Evolutionary conservation across 257 asterid species (phyloP).

Genomic region (Primulina eburnea): DNA sequence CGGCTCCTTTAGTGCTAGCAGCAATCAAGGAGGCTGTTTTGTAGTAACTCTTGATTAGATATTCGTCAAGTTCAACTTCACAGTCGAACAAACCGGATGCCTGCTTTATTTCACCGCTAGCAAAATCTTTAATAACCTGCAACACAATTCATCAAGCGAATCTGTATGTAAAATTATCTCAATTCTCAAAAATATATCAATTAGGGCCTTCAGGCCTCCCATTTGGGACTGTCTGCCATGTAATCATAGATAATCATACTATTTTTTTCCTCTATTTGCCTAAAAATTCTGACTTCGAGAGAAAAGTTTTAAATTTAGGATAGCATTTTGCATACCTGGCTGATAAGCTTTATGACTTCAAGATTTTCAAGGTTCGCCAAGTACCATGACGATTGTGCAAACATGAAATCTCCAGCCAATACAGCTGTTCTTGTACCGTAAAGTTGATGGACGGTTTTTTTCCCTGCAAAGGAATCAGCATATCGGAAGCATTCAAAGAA

Average conservation of each 20-base stretch:
- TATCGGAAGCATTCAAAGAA: neutral
- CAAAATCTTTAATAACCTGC: conserved; percentile 96
- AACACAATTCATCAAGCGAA: neutral
- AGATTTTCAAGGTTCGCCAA: conserved; percentile 91
- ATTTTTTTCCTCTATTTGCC: neutral
- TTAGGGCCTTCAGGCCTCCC: neutral
- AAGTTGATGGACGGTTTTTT: conserved; percentile 83
- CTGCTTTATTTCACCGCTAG: conserved; percentile 97
- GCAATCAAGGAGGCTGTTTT: conserved; percentile 93
- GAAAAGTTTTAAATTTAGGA: neutral
- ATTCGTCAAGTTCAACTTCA: conserved; percentile 74
- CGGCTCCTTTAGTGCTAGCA: conserved; percentile 88
- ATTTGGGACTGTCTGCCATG: neutral
- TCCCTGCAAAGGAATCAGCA: conserved; percentile 43
- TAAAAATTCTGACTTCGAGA: neutral
- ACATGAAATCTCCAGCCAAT: conserved; percentile 93
- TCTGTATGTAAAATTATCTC: neutral
- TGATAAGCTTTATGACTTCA: conserved; percentile 89
- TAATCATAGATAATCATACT: neutral
- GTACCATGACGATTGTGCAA: conserved; percentile 98
- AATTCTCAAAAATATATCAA: too few species aligned
- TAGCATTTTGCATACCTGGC: conserved; percentile 54
- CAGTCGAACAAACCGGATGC: conserved; percentile 86
- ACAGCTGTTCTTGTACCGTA: conserved; percentile 91
- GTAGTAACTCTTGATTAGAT: conserved; percentile 85